phyloP scores from a whole-genome alignment of 163 green algal species.

The Volvox carteri region DNA sequence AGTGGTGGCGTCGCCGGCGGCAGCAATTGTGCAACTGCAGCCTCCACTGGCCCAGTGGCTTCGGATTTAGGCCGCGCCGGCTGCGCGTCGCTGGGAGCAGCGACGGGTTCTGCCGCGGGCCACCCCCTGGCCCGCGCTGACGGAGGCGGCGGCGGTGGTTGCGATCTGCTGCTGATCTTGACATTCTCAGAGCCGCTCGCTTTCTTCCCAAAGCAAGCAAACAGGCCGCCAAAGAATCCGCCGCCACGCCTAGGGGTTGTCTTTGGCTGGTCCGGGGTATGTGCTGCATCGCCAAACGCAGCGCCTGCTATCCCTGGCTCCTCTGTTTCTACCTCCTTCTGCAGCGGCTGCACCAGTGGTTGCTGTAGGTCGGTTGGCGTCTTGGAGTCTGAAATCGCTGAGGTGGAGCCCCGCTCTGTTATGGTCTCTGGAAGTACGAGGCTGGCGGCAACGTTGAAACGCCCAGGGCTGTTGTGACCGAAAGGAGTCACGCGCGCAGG shows the following conservation, averaged over 20 bases:
- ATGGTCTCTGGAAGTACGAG: conserved; percentile 1
- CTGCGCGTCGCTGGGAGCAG: not conserved
- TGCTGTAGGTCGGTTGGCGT: not conserved
- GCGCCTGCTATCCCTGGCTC: too few relatives aligned
- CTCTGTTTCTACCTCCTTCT: too few relatives aligned
- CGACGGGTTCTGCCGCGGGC: not conserved
- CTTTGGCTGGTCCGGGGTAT: not conserved
- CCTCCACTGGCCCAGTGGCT: not conserved
- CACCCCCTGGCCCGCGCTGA: too few relatives aligned
- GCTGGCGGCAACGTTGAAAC: not conserved
- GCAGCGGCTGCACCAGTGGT: not conserved
- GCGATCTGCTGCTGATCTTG: too few relatives aligned
- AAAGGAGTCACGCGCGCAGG: not conserved
- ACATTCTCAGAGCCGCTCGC: too few relatives aligned
- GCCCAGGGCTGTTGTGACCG: not conserved
- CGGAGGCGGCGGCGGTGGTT: too few relatives aligned
- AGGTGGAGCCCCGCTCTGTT: not conserved
- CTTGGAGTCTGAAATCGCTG: not conserved
- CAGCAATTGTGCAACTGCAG: too few relatives aligned
- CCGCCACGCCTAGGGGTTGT: not conserved
- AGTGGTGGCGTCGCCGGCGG: not conserved
- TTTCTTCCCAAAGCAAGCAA: conserved; percentile 18
- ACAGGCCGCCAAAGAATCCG: not conserved
- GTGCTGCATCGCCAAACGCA: not conserved
- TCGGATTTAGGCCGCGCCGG: not conserved